A percentile compares a stretch with the other conserved stretches of the same genome.
Evolutionary conservation across 2,329 filamentous ascomycete genomes (phyloP).

Genomic region (Bipolaris sorokiniana): DNA sequence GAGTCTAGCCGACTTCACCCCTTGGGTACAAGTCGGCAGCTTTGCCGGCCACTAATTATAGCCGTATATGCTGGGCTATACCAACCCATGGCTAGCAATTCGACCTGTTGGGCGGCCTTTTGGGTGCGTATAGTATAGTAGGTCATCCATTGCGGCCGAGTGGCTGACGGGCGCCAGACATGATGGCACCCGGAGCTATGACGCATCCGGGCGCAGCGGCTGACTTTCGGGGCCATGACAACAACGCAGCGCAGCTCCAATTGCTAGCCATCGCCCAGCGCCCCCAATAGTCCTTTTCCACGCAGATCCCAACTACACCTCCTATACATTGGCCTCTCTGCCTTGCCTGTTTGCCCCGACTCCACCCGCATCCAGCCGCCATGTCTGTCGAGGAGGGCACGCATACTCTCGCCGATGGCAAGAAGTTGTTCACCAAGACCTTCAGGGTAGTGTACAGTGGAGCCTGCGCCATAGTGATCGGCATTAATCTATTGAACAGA

Average conservation of each 20-base stretch:
- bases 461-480: slow-evolving; percentile 7
- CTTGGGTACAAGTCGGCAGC: slow-evolving; percentile 1
- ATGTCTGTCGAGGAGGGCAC: slow-evolving; percentile 59
- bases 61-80: background rate
- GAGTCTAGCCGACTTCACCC: slow-evolving; percentile 10
- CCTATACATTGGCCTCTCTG: background rate
- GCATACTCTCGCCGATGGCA: slow-evolving; percentile 59
- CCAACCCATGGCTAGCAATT: background rate
- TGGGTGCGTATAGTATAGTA: background rate
- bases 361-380: slow-evolving; percentile 2
- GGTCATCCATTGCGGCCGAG: background rate
- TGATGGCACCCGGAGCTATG: slow-evolving; percentile 9
- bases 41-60: background rate
- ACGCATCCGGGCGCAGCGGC: slow-evolving; percentile 19
- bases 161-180: background rate
- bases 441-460: slow-evolving; percentile 62
- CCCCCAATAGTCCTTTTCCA: background rate
- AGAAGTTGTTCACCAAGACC: slow-evolving; percentile 65
- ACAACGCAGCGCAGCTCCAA: slow-evolving; percentile 11
- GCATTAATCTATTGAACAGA: slow-evolving; percentile 50
- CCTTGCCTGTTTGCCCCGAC: background rate
- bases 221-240: slow-evolving; percentile 4
- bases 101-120: background rate
- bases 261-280: background rate
- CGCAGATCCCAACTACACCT: background rate